Percentiles rank a stretch among this genome's conserved stretches.
Evolutionary conservation across 805 yeast species (phyloP).

Genomic region (Pichia deserticola): DNA sequence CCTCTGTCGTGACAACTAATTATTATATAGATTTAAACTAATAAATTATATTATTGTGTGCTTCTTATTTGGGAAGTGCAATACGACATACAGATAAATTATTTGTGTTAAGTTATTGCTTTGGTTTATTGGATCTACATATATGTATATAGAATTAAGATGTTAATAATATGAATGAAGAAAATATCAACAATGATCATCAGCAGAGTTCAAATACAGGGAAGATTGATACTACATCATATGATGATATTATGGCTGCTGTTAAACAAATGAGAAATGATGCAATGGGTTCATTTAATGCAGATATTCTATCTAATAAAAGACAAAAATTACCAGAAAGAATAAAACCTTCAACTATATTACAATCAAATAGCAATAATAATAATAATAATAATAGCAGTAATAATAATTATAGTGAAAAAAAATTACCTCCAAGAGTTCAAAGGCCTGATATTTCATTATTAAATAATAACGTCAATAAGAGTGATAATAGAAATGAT

Average conservation of each 20-base stretch:
- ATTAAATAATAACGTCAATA: neutral
- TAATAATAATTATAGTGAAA: no score
- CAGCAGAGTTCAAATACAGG: neutral
- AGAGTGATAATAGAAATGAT: neutral
- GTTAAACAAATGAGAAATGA: slow-evolving; percentile 1
- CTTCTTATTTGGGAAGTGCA: no score
- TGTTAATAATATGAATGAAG: no score
- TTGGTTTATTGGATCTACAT: no score
- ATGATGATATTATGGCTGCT: slow-evolving; percentile 1
- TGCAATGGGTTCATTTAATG: neutral
- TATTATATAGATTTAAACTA: no score
- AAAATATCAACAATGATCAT: no score
- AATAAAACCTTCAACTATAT: neutral
- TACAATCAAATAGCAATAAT: no score
- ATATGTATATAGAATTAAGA: no score
- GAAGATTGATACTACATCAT: neutral
- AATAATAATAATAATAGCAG: neutral
- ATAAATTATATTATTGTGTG: no score
- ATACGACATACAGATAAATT: no score
- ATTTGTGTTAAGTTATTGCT: no score
- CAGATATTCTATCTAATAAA: neutral
- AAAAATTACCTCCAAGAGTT: slow-evolving; percentile 6
- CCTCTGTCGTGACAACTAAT: neutral
- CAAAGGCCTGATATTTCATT: neutral
- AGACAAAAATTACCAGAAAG: slow-evolving; percentile 2